Base-by-base conservation (phyloP, 345 rosid genomes). In the Mangifera indica region DNA sequence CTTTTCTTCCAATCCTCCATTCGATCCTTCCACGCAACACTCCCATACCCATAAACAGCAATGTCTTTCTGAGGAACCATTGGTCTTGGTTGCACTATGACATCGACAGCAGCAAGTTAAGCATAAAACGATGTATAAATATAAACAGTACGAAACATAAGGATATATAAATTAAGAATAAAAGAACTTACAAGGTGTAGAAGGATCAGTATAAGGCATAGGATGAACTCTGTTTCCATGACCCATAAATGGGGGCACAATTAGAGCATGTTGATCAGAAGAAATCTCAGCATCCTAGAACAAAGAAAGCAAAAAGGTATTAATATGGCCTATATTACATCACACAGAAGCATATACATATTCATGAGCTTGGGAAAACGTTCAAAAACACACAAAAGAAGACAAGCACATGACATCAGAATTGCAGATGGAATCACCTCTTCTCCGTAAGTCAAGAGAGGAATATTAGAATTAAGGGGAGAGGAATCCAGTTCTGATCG, bases 11-110 rank as follows among this genome's bases (percentile, higher is more conserved):
- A 91, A 7, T 89, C 91, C 76, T 92, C 97, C 92, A 94, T 88
- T 69, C 96, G 85, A 53, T 89, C 93, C 69, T 94, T 94, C 98
- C 98, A 93, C 17, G 98, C 98, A 49, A 93, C 97, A 70, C 98
- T 94, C 49, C 97, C 97, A 66, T 91, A 91, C 26, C 97, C 97
- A 80, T 91, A 94, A 4, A 86, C 88, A 3, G 97, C 90, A 54
- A 87, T 87, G 75, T 91, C 93, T 81, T 90, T 90, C 81, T 92
- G 84, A 56, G 97, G 97, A 76, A 87, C 96, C 98, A 94, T 94
- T 10, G 96, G 89, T 72, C 98, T 87, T 2, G 98, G 87, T 70
- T 87, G 95, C 82, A 83, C 98, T 91, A 82, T 55, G 73, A 66
- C 14, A 72, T 62, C 53, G 49, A 70, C 74, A 72, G 14, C 66